A percentile compares a stretch with the other conserved stretches of the same genome.
Conservation (phyloP, 257 asterid species). For the Solanum appendiculatum region DNA sequence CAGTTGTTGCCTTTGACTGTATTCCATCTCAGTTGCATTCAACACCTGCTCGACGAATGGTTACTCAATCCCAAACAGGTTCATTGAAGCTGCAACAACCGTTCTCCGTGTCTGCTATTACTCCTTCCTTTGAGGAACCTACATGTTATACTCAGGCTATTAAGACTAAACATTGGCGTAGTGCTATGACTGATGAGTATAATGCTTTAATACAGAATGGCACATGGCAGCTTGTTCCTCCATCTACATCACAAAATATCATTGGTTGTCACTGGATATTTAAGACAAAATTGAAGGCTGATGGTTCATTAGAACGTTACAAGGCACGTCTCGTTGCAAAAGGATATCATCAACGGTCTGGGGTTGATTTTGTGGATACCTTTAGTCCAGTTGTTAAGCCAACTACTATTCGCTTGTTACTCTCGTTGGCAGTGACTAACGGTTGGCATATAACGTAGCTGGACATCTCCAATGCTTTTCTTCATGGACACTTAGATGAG, state of each 20-base stretch:
- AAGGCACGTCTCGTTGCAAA: background rate
- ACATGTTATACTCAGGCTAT: background rate
- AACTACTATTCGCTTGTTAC: background rate
- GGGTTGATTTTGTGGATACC: background rate
- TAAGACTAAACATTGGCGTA: background rate
- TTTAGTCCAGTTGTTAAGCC: background rate
- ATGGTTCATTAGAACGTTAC: background rate
- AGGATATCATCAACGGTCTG: background rate
- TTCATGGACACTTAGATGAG: background rate
- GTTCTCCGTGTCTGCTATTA: background rate
- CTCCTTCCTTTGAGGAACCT: background rate
- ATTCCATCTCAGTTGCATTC: no score
- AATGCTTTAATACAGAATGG: background rate
- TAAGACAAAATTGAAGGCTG: background rate
- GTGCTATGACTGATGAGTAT: background rate
- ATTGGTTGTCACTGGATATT: background rate
- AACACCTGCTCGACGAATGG: background rate
- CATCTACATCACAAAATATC: no score
- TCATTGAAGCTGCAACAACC: background rate
- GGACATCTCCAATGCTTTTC: background rate
- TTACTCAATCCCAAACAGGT: background rate
- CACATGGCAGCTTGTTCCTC: background rate
- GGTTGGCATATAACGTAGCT: background rate
- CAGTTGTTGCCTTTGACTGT: no score
- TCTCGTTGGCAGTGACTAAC: background rate